Conservation (phyloP, 116 monocot genomes). For the Posidonia oceanica region DNA sequence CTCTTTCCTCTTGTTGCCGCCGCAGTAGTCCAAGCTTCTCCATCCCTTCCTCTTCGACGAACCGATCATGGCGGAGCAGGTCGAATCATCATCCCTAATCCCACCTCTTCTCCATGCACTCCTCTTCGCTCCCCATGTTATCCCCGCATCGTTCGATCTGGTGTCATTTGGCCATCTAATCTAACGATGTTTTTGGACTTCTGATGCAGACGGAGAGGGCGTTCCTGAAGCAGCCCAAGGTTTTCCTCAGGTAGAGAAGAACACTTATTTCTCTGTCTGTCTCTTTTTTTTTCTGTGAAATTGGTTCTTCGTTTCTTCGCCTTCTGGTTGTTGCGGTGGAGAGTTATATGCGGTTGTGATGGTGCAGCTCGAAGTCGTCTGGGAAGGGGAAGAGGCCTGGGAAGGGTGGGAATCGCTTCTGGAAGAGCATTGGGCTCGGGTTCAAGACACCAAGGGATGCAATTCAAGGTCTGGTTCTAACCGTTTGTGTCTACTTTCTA, state of each 20-base stretch:
- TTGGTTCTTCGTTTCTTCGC: neutral
- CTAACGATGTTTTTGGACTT: neutral
- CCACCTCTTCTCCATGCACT: neutral
- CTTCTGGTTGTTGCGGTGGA: neutral
- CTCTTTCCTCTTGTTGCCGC: neutral
- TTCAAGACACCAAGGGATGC: constrained; percentile 23
- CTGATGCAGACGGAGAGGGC: constrained; percentile 43
- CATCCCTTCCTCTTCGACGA: neutral
- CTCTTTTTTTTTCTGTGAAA: neutral
- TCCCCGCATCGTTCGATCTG: neutral
- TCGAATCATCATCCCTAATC: neutral
- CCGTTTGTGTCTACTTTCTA: neutral
- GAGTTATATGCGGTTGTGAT: neutral
- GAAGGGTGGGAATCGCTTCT: constrained; percentile 24
- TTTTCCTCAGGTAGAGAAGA: constrained; percentile 30
- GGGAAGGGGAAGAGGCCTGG: constrained; percentile 24
- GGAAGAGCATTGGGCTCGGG: constrained; percentile 26
- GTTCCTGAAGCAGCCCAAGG: constrained; percentile 57
- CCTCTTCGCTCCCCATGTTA: neutral
- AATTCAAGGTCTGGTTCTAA: constrained; percentile 9
- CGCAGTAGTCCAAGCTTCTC: neutral
- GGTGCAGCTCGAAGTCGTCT: neutral
- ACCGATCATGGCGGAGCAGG: constrained; percentile 45
- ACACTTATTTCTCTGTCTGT: too few relatives aligned
- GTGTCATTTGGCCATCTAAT: neutral